Evolutionary conservation across 305 asterid species (phyloP).

Genomic region (Solanum chacoense): DNA sequence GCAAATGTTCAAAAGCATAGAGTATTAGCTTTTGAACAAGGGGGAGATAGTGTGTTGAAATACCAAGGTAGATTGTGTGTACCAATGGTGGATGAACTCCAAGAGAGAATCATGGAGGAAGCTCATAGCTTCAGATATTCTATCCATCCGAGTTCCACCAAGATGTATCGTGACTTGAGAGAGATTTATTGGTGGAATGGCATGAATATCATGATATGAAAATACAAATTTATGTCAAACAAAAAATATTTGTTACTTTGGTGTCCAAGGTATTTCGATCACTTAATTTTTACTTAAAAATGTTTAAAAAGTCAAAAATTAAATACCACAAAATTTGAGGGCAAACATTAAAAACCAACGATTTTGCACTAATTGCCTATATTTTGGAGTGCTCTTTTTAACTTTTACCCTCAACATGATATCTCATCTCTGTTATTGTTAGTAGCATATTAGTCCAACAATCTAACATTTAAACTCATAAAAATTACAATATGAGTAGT

Average conservation of each 20-base stretch:
- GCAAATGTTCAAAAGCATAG: too few species aligned
- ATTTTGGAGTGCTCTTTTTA: neutral
- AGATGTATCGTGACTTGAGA: too few species aligned
- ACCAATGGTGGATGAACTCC: too few species aligned
- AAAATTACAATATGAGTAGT: neutral
- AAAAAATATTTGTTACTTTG: neutral
- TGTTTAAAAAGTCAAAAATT: too few species aligned
- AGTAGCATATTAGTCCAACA: neutral
- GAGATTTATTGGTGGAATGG: too few species aligned
- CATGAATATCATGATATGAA: neutral
- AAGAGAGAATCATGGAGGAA: too few species aligned
- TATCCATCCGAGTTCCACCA: too few species aligned
- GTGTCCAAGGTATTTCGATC: neutral
- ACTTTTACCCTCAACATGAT: neutral
- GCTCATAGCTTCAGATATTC: too few species aligned
- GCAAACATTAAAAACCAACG: neutral
- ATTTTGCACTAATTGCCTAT: neutral
- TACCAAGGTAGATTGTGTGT: too few species aligned
- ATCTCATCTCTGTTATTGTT: neutral
- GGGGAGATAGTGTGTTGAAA: too few species aligned
- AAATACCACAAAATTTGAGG: neutral
- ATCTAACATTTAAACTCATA: neutral
- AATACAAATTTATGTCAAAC: neutral
- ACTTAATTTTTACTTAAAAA: too few species aligned
- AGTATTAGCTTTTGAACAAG: too few species aligned